Evolutionary conservation across 2,329 filamentous ascomycete species (phyloP).

Genomic region (Fusarium cyanostomum): DNA sequence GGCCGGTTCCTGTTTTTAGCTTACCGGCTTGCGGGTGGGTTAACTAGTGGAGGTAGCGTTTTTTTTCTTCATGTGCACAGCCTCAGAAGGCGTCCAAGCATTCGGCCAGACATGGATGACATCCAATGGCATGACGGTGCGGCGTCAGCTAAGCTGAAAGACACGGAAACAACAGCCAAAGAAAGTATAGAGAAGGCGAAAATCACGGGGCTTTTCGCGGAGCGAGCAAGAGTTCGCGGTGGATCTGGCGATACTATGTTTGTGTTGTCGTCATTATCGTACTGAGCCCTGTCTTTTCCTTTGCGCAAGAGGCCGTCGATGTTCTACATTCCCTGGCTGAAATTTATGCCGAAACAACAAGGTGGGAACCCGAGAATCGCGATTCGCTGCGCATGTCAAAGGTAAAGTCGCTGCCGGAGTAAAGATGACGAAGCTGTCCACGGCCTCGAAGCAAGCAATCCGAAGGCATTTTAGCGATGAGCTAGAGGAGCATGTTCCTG

Average conservation of each 20-base stretch:
- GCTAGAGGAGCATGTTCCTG: constrained; percentile 2
- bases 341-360: constrained; percentile 19
- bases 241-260: constrained; percentile 24
- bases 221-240: neutral
- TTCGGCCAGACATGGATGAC: neutral
- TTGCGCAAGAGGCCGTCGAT: constrained; percentile 1
- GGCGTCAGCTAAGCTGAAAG: constrained; percentile 7
- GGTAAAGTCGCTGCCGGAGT: neutral
- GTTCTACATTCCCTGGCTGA: neutral
- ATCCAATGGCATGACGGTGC: constrained; percentile 9
- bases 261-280: constrained; percentile 2
- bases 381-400: constrained; percentile 17
- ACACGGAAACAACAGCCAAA: neutral
- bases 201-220: neutral
- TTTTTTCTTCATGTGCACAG: constrained; percentile 18
- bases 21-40: constrained; percentile 27
- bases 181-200: neutral
- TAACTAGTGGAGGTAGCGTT: constrained; percentile 6
- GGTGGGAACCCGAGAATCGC: neutral
- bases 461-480: neutral
- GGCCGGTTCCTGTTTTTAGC: constrained; percentile 36
- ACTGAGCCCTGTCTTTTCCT: constrained; percentile 6
- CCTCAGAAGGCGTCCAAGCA: constrained; percentile 33
- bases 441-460: neutral
- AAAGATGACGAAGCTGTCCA: constrained; percentile 1